A percentile compares a stretch with the other conserved stretches of the same genome.
phyloP scores from a whole-genome alignment of 2,329 filamentous ascomycete genomes.

The Cordyceps cateniannulata region DNA sequence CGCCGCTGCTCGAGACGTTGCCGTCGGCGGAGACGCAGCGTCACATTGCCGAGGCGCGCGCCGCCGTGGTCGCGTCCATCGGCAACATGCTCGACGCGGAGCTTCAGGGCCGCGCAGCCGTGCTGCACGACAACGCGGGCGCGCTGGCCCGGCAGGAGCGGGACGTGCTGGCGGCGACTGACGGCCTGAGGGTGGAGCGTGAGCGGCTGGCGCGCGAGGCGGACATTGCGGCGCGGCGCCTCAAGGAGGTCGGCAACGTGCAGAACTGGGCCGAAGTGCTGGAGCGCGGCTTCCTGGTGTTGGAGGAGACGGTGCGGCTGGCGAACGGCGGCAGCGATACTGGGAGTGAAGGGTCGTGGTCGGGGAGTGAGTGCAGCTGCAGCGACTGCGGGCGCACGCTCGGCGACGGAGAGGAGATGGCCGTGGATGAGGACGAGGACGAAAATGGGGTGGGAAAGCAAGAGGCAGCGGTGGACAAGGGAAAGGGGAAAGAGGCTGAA shows the following conservation, averaged over 20 bases:
- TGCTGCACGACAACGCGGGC: conserved; percentile 62
- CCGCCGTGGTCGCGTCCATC: conserved; percentile 55
- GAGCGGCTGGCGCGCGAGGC: conserved; percentile 60
- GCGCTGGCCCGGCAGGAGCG: conserved; percentile 62
- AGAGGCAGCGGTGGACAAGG: background rate
- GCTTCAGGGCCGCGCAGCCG: conserved; percentile 59
- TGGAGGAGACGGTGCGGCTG: conserved; percentile 58
- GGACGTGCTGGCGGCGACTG: conserved; percentile 55
- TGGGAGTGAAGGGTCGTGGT: conserved; percentile 1
- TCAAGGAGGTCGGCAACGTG: conserved; percentile 76
- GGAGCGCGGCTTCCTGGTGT: conserved; percentile 57
- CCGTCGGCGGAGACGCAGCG: conserved; percentile 37
- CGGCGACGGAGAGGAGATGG: conserved; percentile 15
- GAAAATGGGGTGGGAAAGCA: conserved; percentile 12
- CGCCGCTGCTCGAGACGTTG: conserved; percentile 29
- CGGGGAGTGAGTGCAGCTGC: conserved; percentile 27
- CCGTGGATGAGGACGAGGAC: conserved; percentile 16
- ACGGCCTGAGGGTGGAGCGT: conserved; percentile 54
- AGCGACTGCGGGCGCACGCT: conserved; percentile 28
- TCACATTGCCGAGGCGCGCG: conserved; percentile 50
- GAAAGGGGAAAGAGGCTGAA: conserved; percentile 14
- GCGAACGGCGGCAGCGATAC: conserved; percentile 29
- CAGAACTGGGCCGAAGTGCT: conserved; percentile 86
- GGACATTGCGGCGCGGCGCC: conserved; percentile 51
- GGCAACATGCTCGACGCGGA: conserved; percentile 64